These are phyloP conservation scores for Carpinus viminea DNA, from an alignment of 306 rosid species.

Conservation along the genomic window DNA sequence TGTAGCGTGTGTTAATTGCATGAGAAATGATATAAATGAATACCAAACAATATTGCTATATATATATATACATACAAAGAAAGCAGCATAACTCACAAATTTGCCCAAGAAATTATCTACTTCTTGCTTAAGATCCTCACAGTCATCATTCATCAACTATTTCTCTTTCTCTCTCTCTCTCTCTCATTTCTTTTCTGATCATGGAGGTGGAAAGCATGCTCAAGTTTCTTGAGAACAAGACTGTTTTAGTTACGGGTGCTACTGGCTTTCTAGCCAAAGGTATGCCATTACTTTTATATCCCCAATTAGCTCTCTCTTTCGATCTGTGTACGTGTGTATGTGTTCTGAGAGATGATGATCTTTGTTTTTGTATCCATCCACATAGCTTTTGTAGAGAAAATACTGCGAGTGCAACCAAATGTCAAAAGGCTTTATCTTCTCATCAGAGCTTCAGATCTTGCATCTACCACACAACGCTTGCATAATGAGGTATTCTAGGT, in stretches of 20 bases:
- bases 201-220: constrained; percentile 62
- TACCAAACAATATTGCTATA: too few relatives aligned
- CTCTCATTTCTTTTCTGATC: constrained; percentile 13
- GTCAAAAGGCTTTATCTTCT: constrained; percentile 78
- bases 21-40: too few relatives aligned
- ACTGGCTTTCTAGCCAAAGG: constrained; percentile 83
- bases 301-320: background rate
- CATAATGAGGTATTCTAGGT: constrained; percentile 49
- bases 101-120: too few relatives aligned
- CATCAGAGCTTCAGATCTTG: constrained; percentile 54
- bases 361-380: background rate
- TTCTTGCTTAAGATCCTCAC: too few relatives aligned
- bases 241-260: constrained; percentile 63
- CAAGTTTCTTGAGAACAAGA: constrained; percentile 50
- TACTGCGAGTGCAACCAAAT: constrained; percentile 75
- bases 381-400: constrained; percentile 77
- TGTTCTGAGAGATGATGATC: background rate
- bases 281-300: background rate
- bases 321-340: background rate
- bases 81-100: too few relatives aligned
- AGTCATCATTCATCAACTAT: background rate
- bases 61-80: too few relatives aligned
- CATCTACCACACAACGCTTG: constrained; percentile 53
- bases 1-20: too few relatives aligned
- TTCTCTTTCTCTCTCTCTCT: constrained; percentile 1